Base-by-base conservation (phyloP, 2,329 filamentous ascomycete species). In the Camillea tinctor region DNA sequence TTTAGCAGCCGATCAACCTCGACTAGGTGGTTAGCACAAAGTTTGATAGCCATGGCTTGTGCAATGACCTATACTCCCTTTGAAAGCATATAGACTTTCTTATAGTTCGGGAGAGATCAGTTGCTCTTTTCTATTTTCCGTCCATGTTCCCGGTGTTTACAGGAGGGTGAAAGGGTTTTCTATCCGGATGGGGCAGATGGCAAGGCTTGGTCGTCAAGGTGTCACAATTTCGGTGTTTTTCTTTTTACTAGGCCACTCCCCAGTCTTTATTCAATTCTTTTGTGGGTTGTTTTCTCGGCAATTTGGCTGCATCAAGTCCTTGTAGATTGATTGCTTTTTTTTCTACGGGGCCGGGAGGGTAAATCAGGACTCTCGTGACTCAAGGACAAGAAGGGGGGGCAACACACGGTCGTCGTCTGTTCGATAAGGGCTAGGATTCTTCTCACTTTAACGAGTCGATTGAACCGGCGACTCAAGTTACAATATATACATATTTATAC, bases 11-110 rank as follows among this genome's bases (percentile, higher is more conserved):
- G 36, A n/a, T n/a, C 13, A 17, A 44, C 36, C 13, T 44, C 36
- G 36, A 17, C 36, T 44, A 17, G 15, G 36, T 44, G 36, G 36
- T 44, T 15, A 15, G 13, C 13, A 44, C 13, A 7, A n/a, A 44
- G 36, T 44, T 44, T 15, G 36, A 44, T 44, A 49, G 23, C 49
- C 58, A 50, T 54, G 59, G 57, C 40, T 56, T 57, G 55, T 56
- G 56, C 57, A 52, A 64, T 55, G 60, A 56, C 57, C 59, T 36
- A 64, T 64, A 65, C 58, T 55, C 55, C 50, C 54, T 59, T 62
- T 44, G 57, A 57, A 50, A 60, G 60, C 58, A 26, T 48, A 53
- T 49, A 54, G 58, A 52, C 49, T 23, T 55, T 36, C 61, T 50
- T 56, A 55, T 60, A 54, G 57, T 55, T 53, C 52, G 58, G 61